These are phyloP conservation scores for Brassica juncea DNA, from an alignment of 345 rosid species.

Conservation along the genomic window DNA sequence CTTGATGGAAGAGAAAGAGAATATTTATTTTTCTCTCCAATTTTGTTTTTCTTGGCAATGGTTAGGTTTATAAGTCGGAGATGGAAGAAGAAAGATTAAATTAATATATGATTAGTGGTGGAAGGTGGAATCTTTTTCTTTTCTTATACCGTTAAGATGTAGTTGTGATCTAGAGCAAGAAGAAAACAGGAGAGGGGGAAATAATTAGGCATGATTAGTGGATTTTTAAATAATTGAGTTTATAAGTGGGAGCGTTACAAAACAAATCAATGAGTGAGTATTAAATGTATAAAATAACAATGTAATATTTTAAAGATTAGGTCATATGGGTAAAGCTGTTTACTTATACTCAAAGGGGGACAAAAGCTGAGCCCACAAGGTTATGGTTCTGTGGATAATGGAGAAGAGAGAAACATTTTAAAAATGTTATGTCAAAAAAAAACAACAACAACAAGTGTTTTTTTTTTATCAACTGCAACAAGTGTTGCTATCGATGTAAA, in stretches of 20 bases:
- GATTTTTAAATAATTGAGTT: conserved; percentile 21
- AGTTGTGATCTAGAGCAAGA: conserved; percentile 38
- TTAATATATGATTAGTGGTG: conserved; percentile 33
- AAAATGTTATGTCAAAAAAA: not conserved
- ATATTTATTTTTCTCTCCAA: not conserved
- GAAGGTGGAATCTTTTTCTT: conserved; percentile 33
- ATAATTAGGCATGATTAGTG: conserved; percentile 33
- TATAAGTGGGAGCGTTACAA: conserved; percentile 35
- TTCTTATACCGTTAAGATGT: conserved; percentile 36
- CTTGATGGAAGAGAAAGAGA: conserved; percentile 39
- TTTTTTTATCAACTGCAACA: not conserved
- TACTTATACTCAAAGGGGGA: conserved; percentile 11
- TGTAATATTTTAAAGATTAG: not conserved
- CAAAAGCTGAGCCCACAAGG: conserved; percentile 34
- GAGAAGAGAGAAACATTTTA: not conserved
- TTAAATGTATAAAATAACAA: not conserved
- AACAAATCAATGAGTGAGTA: conserved; percentile 21
- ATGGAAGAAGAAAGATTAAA: conserved; percentile 7
- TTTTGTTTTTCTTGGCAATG: not conserved
- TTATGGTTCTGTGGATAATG: conserved; percentile 31
- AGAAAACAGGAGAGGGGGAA: conserved; percentile 13
- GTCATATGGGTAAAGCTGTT: conserved; percentile 41
- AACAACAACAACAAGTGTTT: too few relatives aligned
- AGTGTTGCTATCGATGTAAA: not conserved
- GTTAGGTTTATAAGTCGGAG: conserved; percentile 8